Percentiles rank a stretch among this genome's conserved stretches.
phyloP scores from a whole-genome alignment of 2,329 filamentous ascomycete species.

The Clathrospora elynae region DNA sequence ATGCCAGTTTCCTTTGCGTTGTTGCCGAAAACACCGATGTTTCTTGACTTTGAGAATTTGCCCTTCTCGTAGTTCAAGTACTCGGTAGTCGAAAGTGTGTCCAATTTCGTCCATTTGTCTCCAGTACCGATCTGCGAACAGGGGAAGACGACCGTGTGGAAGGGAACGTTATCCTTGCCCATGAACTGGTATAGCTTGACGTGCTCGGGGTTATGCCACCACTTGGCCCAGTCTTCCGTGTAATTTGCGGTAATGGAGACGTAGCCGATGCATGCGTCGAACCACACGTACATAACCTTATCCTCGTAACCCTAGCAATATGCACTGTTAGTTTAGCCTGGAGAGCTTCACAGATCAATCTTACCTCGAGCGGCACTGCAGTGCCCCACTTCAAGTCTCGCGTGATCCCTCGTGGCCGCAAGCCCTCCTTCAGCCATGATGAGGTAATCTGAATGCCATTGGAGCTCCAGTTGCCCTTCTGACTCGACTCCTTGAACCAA shows the following conservation, averaged over 20 bases:
- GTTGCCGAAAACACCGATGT: constrained; percentile 89
- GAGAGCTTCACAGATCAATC: not conserved
- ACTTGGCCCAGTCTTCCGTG: constrained; percentile 86
- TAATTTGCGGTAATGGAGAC: constrained; percentile 93
- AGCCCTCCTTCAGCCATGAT: constrained; percentile 80
- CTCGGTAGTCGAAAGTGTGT: constrained; percentile 87
- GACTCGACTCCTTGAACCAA: constrained; percentile 76
- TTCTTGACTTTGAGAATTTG: constrained; percentile 91
- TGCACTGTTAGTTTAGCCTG: constrained; percentile 10
- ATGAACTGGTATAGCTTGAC: constrained; percentile 90
- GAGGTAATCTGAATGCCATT: constrained; percentile 79
- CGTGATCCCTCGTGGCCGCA: constrained; percentile 87
- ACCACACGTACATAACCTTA: constrained; percentile 92
- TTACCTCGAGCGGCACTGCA: constrained; percentile 58
- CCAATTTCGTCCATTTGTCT: constrained; percentile 86
- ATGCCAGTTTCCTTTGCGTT: constrained; percentile 86
- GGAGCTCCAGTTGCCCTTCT: constrained; percentile 75
- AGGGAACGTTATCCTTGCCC: constrained; percentile 88
- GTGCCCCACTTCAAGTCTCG: constrained; percentile 91
- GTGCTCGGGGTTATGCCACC: constrained; percentile 90
- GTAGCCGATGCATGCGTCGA: constrained; percentile 92
- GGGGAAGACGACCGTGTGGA: constrained; percentile 92
- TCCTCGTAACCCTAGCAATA: constrained; percentile 61
- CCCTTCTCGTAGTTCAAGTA: constrained; percentile 55
- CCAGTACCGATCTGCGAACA: constrained; percentile 81